These are phyloP conservation scores for Ganoderma lingzhi DNA, from an alignment of 1,284 basidiomycete species.

Conservation along the genomic window DNA sequence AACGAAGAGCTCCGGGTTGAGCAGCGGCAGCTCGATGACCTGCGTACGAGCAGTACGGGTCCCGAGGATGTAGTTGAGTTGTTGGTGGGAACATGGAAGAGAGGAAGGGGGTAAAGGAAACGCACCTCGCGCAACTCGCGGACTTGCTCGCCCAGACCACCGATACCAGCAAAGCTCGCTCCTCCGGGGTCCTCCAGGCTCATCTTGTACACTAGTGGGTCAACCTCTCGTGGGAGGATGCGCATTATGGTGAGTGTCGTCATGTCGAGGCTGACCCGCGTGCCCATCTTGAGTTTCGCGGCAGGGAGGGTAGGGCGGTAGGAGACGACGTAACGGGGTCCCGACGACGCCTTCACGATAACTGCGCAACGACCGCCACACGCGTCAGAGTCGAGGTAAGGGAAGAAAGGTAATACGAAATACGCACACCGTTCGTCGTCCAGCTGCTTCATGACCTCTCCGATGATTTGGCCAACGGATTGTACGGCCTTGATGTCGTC, in stretches of 20 bases:
- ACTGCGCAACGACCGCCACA: slow-evolving; percentile 55
- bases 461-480: slow-evolving; percentile 99
- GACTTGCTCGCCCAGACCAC: slow-evolving; percentile 96
- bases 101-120: slow-evolving; percentile 1
- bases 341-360: slow-evolving; percentile 99
- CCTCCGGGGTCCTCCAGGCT: slow-evolving; percentile 97
- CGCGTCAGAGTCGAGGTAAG: too few relatives aligned
- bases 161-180: slow-evolving; percentile 96
- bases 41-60: slow-evolving; percentile 37
- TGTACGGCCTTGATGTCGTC: slow-evolving; percentile 99
- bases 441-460: slow-evolving; percentile 98
- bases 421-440: slow-evolving; percentile 96
- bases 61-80: background rate
- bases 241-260: slow-evolving; percentile 99
- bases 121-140: slow-evolving; percentile 92
- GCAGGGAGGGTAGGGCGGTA: slow-evolving; percentile 94
- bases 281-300: slow-evolving; percentile 92
- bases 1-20: slow-evolving; percentile 95
- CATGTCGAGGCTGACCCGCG: slow-evolving; percentile 98
- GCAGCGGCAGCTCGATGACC: slow-evolving; percentile 96
- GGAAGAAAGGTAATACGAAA: background rate
- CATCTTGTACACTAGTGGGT: slow-evolving; percentile 99
- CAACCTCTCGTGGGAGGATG: slow-evolving; percentile 96
- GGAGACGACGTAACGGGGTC: slow-evolving; percentile 99
- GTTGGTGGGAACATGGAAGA: background rate